Conservation (phyloP, 2,329 filamentous ascomycete genomes). For the Ascomycota sp. region DNA sequence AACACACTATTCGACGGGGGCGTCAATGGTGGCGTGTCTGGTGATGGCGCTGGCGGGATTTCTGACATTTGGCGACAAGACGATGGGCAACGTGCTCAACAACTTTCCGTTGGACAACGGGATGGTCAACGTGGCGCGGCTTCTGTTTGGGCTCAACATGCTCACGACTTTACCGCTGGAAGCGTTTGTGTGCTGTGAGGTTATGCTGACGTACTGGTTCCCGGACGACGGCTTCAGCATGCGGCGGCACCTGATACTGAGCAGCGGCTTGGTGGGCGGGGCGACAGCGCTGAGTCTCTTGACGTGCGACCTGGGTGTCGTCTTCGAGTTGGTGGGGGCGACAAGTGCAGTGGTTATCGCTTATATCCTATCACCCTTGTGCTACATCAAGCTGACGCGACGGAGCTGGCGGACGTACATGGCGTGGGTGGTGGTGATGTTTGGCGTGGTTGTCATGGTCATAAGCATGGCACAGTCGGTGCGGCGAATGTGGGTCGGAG, state of each 20-base stretch:
- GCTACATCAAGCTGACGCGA: conserved; percentile 82
- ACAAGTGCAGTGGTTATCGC: conserved; percentile 87
- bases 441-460: conserved; percentile 61
- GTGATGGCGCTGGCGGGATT: conserved; percentile 77
- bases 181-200: conserved; percentile 91
- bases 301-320: conserved; percentile 82
- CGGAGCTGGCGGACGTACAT: conserved; percentile 54
- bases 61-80: conserved; percentile 79
- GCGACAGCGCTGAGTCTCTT: conserved; percentile 62
- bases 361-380: conserved; percentile 86
- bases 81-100: conserved; percentile 89
- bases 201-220: conserved; percentile 74
- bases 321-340: conserved; percentile 90
- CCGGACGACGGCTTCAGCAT: conserved; percentile 56
- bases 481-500: too few relatives aligned
- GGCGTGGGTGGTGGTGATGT: conserved; percentile 51
- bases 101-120: conserved; percentile 84
- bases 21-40: conserved; percentile 84
- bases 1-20: conserved; percentile 78
- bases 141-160: conserved; percentile 98
- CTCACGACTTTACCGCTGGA: conserved; percentile 89
- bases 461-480: conserved; percentile 49
- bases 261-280: conserved; percentile 57
- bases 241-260: conserved; percentile 71
- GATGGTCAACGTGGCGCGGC: conserved; percentile 82